Base-by-base conservation (phyloP, 2,329 filamentous ascomycete species). In the Ilyonectria destructans region DNA sequence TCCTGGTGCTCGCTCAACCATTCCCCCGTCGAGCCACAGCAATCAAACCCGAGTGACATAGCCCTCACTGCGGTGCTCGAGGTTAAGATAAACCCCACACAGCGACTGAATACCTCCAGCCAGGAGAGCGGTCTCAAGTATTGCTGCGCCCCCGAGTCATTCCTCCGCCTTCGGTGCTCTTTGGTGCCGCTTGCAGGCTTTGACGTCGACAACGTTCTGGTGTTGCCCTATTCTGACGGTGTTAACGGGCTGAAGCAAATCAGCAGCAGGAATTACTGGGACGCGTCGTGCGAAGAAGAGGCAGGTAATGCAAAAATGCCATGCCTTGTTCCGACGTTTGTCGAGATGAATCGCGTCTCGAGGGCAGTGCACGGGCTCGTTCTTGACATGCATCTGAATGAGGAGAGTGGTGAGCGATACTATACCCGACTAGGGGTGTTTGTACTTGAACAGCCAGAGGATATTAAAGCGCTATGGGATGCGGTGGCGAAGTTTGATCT, bases 1-100 rank as follows among this genome's bases (percentile, higher is more conserved):
- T 70, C 65, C 1, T 71, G 68, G 69, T 71, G 51, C 35, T 71
- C 69, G 4, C 4, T 71, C 9, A 66, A 66, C n/a, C 40, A 69
- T 19, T n/a, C 40, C 1, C 21, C 56, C n/a, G 46, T 71, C 3
- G 68, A 66, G 45, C 58, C 58, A 0, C 65, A 71, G 12, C 61
- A 60, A 49, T 23, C 21, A 8, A 45, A 45, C 2, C 21, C 55
- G 0, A 3, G 52, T 3, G 56, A 64, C 26, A 19, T 46, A 3
- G 31, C 40, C 7, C 55, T 70, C 17, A 40, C 51, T 2, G 40
- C 31, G 19, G 15, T 71, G 12, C 21, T 69, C 2, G 56, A 64
- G 8, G 19, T 43, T 1, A 58, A 51, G 8, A 43, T 68, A 1
- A 17, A 59, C 1, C 46, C 55, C 0, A 2, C 8, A 9, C 7